Evolutionary conservation across 495 filamentous ascomycete species (phyloP).

Genomic region (Xylaria sp.): DNA sequence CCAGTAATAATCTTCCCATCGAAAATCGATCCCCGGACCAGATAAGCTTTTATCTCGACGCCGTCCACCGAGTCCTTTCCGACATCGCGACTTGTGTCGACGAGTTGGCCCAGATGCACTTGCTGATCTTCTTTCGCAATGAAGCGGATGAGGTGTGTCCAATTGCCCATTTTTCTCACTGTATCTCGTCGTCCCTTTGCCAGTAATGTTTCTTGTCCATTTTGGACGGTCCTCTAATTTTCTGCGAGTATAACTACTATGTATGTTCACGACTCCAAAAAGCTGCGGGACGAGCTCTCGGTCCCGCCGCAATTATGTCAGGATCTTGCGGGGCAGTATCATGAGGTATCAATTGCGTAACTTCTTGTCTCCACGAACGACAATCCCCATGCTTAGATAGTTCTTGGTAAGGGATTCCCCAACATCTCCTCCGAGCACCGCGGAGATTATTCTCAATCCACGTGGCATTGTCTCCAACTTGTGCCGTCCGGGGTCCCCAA

Average conservation of each 20-base stretch:
- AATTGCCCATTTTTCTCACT: constrained; percentile 30
- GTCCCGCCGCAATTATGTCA: constrained; percentile 20
- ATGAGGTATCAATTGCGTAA: background rate
- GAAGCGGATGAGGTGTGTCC: constrained; percentile 57
- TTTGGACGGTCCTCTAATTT: too few relatives aligned
- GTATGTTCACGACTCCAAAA: background rate
- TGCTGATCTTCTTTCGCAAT: constrained; percentile 53
- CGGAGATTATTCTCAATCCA: background rate
- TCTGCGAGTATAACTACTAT: background rate
- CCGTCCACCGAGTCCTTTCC: constrained; percentile 46
- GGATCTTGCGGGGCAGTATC: constrained; percentile 15
- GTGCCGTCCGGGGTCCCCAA: background rate
- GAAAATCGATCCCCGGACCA: constrained; percentile 49
- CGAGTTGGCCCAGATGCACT: constrained; percentile 50
- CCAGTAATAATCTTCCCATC: constrained; percentile 45
- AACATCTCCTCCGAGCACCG: background rate
- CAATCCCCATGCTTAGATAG: background rate
- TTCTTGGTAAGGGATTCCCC: constrained; percentile 4
- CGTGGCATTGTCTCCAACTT: background rate
- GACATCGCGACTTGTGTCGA: constrained; percentile 43
- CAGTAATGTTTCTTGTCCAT: too few relatives aligned
- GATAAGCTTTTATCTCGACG: constrained; percentile 42
- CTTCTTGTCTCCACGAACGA: background rate
- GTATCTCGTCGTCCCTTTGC: background rate
- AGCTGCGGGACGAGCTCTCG: constrained; percentile 17